Percentiles rank a stretch among this genome's conserved stretches.
Evolutionary conservation across 2,329 filamentous ascomycete genomes (phyloP).

Genomic region (Nothophaeocryptopus gaeumannii): DNA sequence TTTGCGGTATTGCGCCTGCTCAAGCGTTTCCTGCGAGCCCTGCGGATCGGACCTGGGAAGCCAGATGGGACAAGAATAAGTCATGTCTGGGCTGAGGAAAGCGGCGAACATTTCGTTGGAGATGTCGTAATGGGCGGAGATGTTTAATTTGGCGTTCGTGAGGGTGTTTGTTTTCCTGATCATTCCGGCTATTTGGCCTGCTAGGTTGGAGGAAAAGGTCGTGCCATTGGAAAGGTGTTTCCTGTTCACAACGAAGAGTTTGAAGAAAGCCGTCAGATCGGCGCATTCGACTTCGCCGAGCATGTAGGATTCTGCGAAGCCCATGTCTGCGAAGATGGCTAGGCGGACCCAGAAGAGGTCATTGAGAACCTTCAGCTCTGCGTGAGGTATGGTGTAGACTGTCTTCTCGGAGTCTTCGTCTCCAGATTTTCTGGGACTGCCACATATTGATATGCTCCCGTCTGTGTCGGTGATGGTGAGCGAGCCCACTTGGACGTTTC

Average conservation of each 20-base stretch:
- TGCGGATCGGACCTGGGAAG: constrained; percentile 43
- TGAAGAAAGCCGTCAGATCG: constrained; percentile 67
- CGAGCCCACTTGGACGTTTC: constrained; percentile 46
- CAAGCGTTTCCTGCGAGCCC: constrained; percentile 55
- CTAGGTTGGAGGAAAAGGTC: constrained; percentile 60
- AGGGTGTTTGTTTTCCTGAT: constrained; percentile 48
- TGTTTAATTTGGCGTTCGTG: constrained; percentile 60
- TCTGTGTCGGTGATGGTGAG: constrained; percentile 45
- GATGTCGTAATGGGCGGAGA: constrained; percentile 72
- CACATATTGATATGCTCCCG: constrained; percentile 43
- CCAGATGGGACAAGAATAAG: constrained; percentile 71
- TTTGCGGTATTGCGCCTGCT: constrained; percentile 66
- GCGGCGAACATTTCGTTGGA: constrained; percentile 74
- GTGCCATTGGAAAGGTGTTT: constrained; percentile 62
- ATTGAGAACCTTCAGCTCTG: constrained; percentile 60
- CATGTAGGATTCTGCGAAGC: constrained; percentile 72
- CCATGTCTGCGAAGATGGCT: constrained; percentile 70
- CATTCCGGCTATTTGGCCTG: constrained; percentile 57
- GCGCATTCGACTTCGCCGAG: constrained; percentile 66
- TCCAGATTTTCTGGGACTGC: constrained; percentile 36
- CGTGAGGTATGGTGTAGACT: constrained; percentile 41
- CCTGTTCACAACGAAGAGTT: constrained; percentile 62
- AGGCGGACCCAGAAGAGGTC: constrained; percentile 70
- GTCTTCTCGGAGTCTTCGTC: constrained; percentile 38
- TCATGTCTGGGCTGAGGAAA: constrained; percentile 73